Percentiles rank a stretch among this genome's conserved stretches.
Evolutionary conservation across 768 basidiomycete species (phyloP).

Genomic region (Tricholoma bakamatsutake): DNA sequence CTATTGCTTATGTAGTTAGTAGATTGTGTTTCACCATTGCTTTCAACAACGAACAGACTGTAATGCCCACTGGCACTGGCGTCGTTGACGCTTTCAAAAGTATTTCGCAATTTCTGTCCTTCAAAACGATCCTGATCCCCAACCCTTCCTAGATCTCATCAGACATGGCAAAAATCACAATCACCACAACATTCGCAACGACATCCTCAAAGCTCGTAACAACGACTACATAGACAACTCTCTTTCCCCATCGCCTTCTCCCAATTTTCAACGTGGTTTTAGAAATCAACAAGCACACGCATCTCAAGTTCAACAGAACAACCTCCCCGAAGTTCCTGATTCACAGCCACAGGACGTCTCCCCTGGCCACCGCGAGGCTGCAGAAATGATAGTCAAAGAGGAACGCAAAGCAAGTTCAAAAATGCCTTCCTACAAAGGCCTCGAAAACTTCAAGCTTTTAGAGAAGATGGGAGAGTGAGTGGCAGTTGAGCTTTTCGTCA

Average conservation of each 20-base stretch:
- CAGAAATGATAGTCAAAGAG: slow-evolving; percentile 69
- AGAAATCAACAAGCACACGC: slow-evolving; percentile 24
- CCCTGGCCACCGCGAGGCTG: slow-evolving; percentile 34
- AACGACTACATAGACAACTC: slow-evolving; percentile 12
- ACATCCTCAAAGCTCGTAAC: slow-evolving; percentile 11
- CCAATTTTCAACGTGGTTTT: slow-evolving; percentile 24
- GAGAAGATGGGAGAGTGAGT: slow-evolving; percentile 95
- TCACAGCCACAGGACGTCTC: slow-evolving; percentile 16
- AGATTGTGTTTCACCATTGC: not conserved
- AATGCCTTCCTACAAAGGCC: slow-evolving; percentile 83
- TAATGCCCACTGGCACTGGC: slow-evolving; percentile 51
- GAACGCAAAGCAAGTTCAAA: slow-evolving; percentile 66
- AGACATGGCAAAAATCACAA: slow-evolving; percentile 73
- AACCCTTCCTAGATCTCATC: slow-evolving; percentile 56
- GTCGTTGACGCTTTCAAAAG: slow-evolving; percentile 90
- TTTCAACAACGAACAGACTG: not conserved
- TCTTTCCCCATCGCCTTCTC: not conserved
- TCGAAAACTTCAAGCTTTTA: slow-evolving; percentile 70
- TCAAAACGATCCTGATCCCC: slow-evolving; percentile 7
- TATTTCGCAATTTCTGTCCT: slow-evolving; percentile 26
- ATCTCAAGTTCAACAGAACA: slow-evolving; percentile 18
- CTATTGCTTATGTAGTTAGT: not conserved
- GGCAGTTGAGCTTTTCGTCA: slow-evolving; percentile 2
- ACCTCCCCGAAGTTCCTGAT: slow-evolving; percentile 2
- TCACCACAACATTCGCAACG: slow-evolving; percentile 29